Conservation (phyloP, 108 stramenopile species). For the Nitzschia sp. region DNA sequence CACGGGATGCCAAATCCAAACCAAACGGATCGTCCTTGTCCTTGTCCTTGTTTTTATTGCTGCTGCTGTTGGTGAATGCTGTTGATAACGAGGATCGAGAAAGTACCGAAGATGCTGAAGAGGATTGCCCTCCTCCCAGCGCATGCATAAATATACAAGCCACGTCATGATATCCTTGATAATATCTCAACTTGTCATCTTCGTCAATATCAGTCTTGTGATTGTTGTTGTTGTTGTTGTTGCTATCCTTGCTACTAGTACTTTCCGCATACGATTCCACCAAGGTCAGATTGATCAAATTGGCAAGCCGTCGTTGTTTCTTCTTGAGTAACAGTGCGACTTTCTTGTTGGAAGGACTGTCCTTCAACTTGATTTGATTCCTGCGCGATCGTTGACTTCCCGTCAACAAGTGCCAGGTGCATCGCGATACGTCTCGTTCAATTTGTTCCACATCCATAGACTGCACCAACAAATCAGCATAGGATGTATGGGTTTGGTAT, state of each 20-base stretch:
- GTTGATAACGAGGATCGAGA: not conserved
- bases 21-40: slow-evolving; percentile 30
- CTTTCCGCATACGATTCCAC: slow-evolving; percentile 42
- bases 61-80: not conserved
- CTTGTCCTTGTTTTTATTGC: not conserved
- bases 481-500: not conserved
- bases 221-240: slow-evolving; percentile 17
- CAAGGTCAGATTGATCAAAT: slow-evolving; percentile 73
- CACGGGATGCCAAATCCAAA: slow-evolving; percentile 63
- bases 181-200: slow-evolving; percentile 60
- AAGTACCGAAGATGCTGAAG: not conserved
- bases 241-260: not conserved
- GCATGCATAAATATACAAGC: slow-evolving; percentile 72
- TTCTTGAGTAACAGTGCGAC: slow-evolving; percentile 46
- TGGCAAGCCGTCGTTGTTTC: slow-evolving; percentile 76
- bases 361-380: slow-evolving; percentile 54
- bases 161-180: slow-evolving; percentile 90
- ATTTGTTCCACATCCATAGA: slow-evolving; percentile 76
- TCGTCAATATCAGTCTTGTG: slow-evolving; percentile 3
- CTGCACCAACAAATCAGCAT: slow-evolving; percentile 19
- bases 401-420: slow-evolving; percentile 86
- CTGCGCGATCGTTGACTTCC: slow-evolving; percentile 56
- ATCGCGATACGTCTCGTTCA: slow-evolving; percentile 70
- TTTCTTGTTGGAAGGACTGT: slow-evolving; percentile 52
- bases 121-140: slow-evolving; percentile 50